Conservation (phyloP, 495 filamentous ascomycete species). For the Chaetomium fimeti region DNA sequence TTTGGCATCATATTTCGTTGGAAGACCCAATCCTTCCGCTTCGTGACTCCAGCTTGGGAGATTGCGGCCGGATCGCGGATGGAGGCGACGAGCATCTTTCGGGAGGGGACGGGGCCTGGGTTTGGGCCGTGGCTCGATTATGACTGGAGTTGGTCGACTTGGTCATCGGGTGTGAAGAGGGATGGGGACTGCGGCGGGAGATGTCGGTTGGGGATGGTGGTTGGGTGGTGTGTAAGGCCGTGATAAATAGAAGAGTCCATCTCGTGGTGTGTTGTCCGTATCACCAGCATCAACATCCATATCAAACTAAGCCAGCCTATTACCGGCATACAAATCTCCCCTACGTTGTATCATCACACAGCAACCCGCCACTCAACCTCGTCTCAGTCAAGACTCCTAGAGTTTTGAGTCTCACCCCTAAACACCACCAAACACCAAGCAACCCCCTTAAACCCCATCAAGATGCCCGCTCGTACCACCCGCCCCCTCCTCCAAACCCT, state of each 20-base stretch:
- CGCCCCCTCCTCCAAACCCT: slow-evolving; percentile 1
- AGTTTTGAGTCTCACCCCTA: background rate
- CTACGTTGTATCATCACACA: background rate
- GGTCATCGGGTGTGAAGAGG: background rate
- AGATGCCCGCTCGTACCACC: background rate
- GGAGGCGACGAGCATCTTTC: background rate
- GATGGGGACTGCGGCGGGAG: background rate
- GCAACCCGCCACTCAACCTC: background rate
- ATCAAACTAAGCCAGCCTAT: background rate
- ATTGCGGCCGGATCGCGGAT: background rate
- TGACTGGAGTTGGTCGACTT: background rate
- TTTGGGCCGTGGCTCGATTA: background rate
- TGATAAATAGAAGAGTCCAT: background rate
- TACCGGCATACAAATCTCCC: background rate
- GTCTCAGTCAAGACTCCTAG: background rate
- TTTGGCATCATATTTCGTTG: background rate
- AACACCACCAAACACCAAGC: slow-evolving; percentile 1
- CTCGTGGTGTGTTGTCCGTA: slow-evolving; percentile 12
- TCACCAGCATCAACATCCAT: slow-evolving; percentile 18
- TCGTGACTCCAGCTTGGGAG: too few species aligned
- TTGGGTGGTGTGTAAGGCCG: slow-evolving; percentile 20
- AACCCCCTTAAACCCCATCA: background rate
- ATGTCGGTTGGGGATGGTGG: slow-evolving; percentile 9
- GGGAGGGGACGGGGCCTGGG: background rate
- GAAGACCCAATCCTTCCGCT: too few species aligned